These are phyloP conservation scores for Pistacia atlantica DNA, from an alignment of 345 rosid genomes.

Conservation along the genomic window DNA sequence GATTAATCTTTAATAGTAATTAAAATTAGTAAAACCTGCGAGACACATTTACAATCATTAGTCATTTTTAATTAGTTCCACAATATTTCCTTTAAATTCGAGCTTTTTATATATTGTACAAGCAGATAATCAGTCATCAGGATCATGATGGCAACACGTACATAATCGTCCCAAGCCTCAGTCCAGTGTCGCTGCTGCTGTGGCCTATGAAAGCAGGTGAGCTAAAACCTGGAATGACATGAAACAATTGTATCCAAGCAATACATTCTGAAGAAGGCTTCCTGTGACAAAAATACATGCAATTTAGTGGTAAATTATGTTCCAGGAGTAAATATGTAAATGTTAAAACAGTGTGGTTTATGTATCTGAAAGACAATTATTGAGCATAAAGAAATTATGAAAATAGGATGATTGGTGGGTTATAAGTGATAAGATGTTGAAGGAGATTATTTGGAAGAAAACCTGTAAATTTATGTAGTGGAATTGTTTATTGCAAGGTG, in stretches of 20 bases:
- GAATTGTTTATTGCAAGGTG: background rate
- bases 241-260: background rate
- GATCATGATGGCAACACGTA: conserved; percentile 7
- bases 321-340: conserved; percentile 21
- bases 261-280: conserved; percentile 7
- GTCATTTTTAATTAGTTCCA: background rate
- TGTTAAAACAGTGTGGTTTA: conserved; percentile 1
- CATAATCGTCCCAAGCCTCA: too few relatives aligned
- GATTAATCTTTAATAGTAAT: too few relatives aligned
- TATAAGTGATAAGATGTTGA: background rate
- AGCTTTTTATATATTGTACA: background rate
- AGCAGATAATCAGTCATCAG: conserved; percentile 18
- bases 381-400: background rate
- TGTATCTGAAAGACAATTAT: conserved; percentile 5
- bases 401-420: background rate
- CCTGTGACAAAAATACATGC: background rate
- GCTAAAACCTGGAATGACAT: background rate
- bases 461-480: background rate
- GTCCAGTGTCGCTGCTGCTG: background rate
- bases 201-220: conserved; percentile 1
- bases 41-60: background rate
- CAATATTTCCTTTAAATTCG: background rate
- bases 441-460: background rate
- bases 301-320: background rate
- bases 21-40: too few relatives aligned